phyloP scores from a whole-genome alignment of 2,329 filamentous ascomycete genomes.

The Alternaria viburni region DNA sequence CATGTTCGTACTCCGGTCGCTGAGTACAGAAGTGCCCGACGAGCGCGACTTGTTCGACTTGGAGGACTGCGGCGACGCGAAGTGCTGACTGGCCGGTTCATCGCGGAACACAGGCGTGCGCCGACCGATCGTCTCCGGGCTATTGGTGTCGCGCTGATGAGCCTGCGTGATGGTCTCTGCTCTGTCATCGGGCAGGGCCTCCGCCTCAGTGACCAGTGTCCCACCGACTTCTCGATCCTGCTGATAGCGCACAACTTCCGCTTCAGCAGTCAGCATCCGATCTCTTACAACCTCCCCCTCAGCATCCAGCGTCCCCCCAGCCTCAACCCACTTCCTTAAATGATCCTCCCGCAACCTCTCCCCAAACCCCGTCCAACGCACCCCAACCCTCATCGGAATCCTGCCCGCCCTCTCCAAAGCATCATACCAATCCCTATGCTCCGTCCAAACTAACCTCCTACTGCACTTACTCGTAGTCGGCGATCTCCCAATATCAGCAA shows the following conservation, averaged over 20 bases:
- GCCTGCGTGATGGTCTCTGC: not conserved
- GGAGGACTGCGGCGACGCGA: too few species aligned
- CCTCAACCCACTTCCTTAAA: not conserved
- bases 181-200: not conserved
- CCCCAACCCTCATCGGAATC: conserved; percentile 34
- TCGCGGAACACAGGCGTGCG: not conserved
- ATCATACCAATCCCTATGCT: conserved; percentile 28
- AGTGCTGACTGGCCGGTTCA: too few species aligned
- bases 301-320: not conserved
- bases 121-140: not conserved
- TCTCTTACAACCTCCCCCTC: not conserved
- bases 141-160: not conserved
- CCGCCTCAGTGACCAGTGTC: not conserved
- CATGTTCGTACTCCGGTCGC: not conserved
- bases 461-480: not conserved
- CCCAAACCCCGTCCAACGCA: conserved; percentile 17
- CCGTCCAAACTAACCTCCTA: conserved; percentile 10
- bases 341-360: conserved; percentile 1
- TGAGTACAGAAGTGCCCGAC: not conserved
- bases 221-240: not conserved
- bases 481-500: conserved; percentile 18
- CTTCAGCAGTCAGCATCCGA: not conserved
- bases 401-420: conserved; percentile 30
- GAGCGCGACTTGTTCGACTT: not conserved
- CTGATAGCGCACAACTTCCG: not conserved